Evolutionary conservation across 73 alveolate genomes (phyloP).

Genomic region (Tetrahymena elliotti): DNA sequence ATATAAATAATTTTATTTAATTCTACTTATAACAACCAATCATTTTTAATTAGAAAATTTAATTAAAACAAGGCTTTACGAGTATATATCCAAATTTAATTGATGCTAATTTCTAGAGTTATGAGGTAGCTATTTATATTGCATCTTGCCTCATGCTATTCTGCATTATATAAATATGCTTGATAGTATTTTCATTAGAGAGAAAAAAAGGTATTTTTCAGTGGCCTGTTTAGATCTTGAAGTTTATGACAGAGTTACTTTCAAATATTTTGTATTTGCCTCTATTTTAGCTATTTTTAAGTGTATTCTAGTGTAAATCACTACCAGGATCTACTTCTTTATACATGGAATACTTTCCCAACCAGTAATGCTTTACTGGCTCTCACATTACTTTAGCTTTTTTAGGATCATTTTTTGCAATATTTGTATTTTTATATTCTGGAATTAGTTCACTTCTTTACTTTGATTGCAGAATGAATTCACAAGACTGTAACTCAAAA

Average conservation of each 20-base stretch:
- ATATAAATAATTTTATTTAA: too few species aligned
- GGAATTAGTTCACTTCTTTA: not conserved
- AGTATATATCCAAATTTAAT: not conserved
- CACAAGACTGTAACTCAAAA: not conserved
- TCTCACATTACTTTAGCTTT: not conserved
- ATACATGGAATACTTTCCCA: not conserved
- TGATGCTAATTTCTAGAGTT: not conserved
- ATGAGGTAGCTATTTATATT: not conserved
- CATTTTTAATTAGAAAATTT: not conserved
- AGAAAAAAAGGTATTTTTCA: not conserved
- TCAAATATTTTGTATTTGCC: not conserved
- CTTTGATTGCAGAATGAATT: not conserved
- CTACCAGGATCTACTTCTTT: not conserved
- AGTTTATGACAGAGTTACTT: not conserved
- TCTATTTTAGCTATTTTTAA: not conserved
- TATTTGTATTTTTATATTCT: not conserved
- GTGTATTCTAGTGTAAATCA: not conserved
- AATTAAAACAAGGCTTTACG: not conserved
- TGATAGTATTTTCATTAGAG: not conserved
- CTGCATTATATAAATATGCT: not conserved
- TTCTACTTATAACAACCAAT: not conserved
- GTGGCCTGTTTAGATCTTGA: not conserved
- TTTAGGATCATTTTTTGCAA: not conserved
- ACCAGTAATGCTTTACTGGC: not conserved
- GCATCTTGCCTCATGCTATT: not conserved